phyloP scores from a whole-genome alignment of 805 yeast species.

The Metschnikowia chrysomelidarum region DNA sequence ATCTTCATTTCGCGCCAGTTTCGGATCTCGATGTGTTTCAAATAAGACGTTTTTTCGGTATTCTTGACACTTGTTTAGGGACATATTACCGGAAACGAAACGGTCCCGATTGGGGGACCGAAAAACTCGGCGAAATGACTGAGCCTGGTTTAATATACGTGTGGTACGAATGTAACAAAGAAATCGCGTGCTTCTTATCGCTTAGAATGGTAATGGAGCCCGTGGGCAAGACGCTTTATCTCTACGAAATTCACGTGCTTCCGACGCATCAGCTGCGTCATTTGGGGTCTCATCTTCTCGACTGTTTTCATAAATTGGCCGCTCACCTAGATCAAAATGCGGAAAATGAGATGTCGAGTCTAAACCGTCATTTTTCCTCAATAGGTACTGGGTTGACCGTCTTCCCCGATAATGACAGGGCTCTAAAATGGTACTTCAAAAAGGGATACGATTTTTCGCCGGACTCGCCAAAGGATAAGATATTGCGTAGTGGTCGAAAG shows the following conservation, averaged over 20 bases:
- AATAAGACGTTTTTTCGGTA: slow-evolving; percentile 17
- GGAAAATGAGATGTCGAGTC: neutral
- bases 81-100: slow-evolving; percentile 24
- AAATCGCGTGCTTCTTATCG: slow-evolving; percentile 44
- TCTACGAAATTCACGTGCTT: slow-evolving; percentile 55
- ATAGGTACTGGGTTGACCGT: slow-evolving; percentile 48
- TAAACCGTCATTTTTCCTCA: slow-evolving; percentile 10
- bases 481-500: slow-evolving; percentile 37
- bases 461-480: slow-evolving; percentile 46
- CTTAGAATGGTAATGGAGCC: slow-evolving; percentile 41
- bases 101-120: slow-evolving; percentile 42
- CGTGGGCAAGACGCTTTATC: slow-evolving; percentile 38
- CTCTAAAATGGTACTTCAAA: slow-evolving; percentile 42
- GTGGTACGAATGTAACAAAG: slow-evolving; percentile 22
- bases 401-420: slow-evolving; percentile 44
- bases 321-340: slow-evolving; percentile 8
- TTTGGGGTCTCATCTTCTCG: slow-evolving; percentile 42
- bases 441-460: slow-evolving; percentile 38
- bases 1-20: slow-evolving; percentile 2
- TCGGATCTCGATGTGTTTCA: slow-evolving; percentile 1
- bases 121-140: slow-evolving; percentile 45
- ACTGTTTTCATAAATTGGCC: slow-evolving; percentile 33
- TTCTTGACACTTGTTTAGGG: slow-evolving; percentile 31
- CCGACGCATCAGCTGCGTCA: slow-evolving; percentile 31
- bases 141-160: slow-evolving; percentile 48